phyloP scores from a whole-genome alignment of 768 basidiomycete genomes.

The Naganishia antarctica region DNA sequence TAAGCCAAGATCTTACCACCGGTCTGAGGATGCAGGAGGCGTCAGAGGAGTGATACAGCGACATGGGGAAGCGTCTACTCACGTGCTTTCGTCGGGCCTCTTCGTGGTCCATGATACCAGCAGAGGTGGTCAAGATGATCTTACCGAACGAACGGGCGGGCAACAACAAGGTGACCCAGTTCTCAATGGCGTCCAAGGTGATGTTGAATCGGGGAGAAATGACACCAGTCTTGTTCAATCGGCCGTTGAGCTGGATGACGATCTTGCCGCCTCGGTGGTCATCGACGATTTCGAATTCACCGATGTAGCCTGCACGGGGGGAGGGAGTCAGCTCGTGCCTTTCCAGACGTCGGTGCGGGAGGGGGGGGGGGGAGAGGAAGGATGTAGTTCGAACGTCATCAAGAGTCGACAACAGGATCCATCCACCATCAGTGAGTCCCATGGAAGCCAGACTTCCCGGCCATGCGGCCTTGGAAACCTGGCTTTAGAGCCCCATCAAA shows the following conservation, averaged over 20 bases:
- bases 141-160: slow-evolving; percentile 95
- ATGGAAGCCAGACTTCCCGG: slow-evolving; percentile 10
- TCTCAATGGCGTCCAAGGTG: slow-evolving; percentile 69
- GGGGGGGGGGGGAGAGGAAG: background rate
- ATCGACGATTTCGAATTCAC: slow-evolving; percentile 97
- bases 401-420: slow-evolving; percentile 12
- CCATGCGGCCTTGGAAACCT: slow-evolving; percentile 24
- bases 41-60: background rate
- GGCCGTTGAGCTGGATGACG: slow-evolving; percentile 95
- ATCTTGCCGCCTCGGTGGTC: slow-evolving; percentile 98
- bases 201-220: slow-evolving; percentile 99
- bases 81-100: slow-evolving; percentile 98
- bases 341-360: too few species aligned
- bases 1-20: slow-evolving; percentile 93
- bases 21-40: slow-evolving; percentile 27
- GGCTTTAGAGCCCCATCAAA: background rate
- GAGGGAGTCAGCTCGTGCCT: slow-evolving; percentile 1
- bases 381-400: slow-evolving; percentile 9
- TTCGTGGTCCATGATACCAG: slow-evolving; percentile 97
- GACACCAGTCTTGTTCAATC: slow-evolving; percentile 98
- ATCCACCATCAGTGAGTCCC: background rate
- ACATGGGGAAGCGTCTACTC: slow-evolving; percentile 5
- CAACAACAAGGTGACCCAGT: slow-evolving; percentile 93
- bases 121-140: slow-evolving; percentile 94
- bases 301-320: slow-evolving; percentile 75